Percentiles rank a stretch among this genome's conserved stretches.
phyloP scores from a whole-genome alignment of 495 filamentous ascomycete genomes.

The Aspergillus campestris region DNA sequence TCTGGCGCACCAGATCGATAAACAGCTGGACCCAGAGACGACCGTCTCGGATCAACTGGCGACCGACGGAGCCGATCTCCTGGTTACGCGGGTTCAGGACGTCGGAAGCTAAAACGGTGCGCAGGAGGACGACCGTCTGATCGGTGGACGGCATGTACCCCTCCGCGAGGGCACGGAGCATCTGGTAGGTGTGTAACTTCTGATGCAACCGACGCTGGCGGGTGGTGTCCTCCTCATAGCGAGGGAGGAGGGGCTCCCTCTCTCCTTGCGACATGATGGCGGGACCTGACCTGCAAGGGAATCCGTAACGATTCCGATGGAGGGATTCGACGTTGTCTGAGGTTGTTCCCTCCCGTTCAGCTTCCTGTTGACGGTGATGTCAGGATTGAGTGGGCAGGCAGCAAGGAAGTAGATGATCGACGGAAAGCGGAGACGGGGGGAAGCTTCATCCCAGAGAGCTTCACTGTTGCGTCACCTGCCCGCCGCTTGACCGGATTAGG shows the following conservation, averaged over 20 bases:
- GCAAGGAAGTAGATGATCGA: too few species aligned
- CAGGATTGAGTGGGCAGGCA: too few species aligned
- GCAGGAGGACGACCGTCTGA: constrained; percentile 71
- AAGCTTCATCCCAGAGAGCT: not conserved
- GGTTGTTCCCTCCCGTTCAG: too few species aligned
- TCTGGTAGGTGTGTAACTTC: constrained; percentile 89
- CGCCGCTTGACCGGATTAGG: constrained; percentile 5
- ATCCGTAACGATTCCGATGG: too few species aligned
- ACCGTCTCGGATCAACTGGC: constrained; percentile 60
- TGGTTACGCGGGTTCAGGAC: constrained; percentile 68
- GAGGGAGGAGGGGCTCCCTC: constrained; percentile 70
- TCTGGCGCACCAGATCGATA: constrained; percentile 67
- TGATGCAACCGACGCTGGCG: constrained; percentile 69
- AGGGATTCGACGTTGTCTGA: too few species aligned
- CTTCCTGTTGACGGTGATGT: too few species aligned
- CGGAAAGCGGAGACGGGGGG: too few species aligned
- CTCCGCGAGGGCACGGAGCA: constrained; percentile 71
- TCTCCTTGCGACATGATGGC: constrained; percentile 48
- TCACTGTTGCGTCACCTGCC: constrained; percentile 6
- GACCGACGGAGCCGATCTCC: constrained; percentile 68
- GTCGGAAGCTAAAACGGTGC: constrained; percentile 69
- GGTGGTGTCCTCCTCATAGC: constrained; percentile 74
- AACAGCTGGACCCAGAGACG: constrained; percentile 65
- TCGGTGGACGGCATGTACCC: constrained; percentile 92
- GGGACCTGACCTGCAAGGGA: too few species aligned